These are phyloP conservation scores for Xylaria sp. DNA, from an alignment of 2,329 filamentous ascomycete genomes.

Conservation along the genomic window DNA sequence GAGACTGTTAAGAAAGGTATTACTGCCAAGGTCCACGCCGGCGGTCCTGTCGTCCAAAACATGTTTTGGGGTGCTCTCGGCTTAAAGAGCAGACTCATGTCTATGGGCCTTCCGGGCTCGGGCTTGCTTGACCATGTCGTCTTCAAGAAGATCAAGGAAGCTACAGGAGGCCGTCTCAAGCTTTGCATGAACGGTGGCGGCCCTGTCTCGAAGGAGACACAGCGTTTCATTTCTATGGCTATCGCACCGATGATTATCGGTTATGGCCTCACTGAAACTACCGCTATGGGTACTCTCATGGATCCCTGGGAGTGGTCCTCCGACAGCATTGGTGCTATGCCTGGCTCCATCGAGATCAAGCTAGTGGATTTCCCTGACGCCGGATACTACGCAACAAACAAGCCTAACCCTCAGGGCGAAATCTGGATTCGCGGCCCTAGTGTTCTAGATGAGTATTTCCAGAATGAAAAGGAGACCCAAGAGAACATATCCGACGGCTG, in stretches of 20 bases:
- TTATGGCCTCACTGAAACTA: conserved; percentile 86
- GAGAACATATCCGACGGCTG: conserved; percentile 77
- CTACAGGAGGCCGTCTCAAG: conserved; percentile 80
- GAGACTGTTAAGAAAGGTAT: conserved; percentile 93
- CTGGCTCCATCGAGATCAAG: conserved; percentile 78
- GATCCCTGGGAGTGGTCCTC: conserved; percentile 82
- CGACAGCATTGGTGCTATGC: conserved; percentile 73
- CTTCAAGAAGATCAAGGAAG: conserved; percentile 91
- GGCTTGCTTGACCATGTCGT: conserved; percentile 77
- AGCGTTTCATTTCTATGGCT: conserved; percentile 85
- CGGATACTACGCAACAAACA: conserved; percentile 77
- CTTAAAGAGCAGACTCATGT: conserved; percentile 58
- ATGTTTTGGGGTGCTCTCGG: conserved; percentile 71
- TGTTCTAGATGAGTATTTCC: conserved; percentile 75
- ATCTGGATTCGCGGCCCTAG: conserved; percentile 83
- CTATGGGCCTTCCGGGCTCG: conserved; percentile 65
- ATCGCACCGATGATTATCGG: conserved; percentile 89
- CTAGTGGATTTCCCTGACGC: conserved; percentile 85
- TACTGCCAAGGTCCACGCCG: conserved; percentile 73
- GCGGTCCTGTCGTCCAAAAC: conserved; percentile 70
- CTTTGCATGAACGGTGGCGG: conserved; percentile 88
- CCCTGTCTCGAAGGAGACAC: conserved; percentile 82
- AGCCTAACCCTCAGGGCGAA: conserved; percentile 79
- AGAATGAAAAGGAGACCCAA: conserved; percentile 77
- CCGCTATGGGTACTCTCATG: conserved; percentile 75